Conservation (phyloP, 2,329 filamentous ascomycete genomes). For the Fusarium sp. region DNA sequence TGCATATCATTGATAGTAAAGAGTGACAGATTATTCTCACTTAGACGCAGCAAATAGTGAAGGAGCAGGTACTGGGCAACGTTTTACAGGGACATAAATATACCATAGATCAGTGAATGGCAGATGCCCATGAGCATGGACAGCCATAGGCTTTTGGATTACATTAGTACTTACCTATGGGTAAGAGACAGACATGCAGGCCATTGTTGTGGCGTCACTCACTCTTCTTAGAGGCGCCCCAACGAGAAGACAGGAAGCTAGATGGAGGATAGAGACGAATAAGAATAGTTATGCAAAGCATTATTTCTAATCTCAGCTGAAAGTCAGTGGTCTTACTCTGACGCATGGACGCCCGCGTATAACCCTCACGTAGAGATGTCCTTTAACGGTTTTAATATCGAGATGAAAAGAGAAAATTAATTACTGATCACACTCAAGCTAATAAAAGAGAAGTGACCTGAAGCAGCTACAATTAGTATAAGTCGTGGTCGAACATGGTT, state of each 20-base stretch:
- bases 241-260: slow-evolving; percentile 20
- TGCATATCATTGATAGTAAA: slow-evolving; percentile 29
- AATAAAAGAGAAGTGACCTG: neutral
- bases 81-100: slow-evolving; percentile 3
- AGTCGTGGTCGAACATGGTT: too few relatives aligned
- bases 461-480: neutral
- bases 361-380: slow-evolving; percentile 6
- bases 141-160: slow-evolving; percentile 6
- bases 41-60: slow-evolving; percentile 5
- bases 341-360: neutral
- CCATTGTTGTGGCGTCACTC: slow-evolving; percentile 16
- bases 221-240: slow-evolving; percentile 26
- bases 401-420: neutral
- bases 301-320: neutral
- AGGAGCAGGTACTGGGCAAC: slow-evolving; percentile 4
- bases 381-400: neutral
- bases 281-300: neutral
- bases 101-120: slow-evolving; percentile 1
- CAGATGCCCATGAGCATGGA: neutral
- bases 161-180: slow-evolving; percentile 1
- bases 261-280: slow-evolving; percentile 2
- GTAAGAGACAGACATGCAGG: slow-evolving; percentile 7
- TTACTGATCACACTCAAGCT: neutral
- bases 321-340: neutral
- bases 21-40: slow-evolving; percentile 12